phyloP scores from a whole-genome alignment of 169 alveolate species.

The Pseudocohnilembus persalinus region DNA sequence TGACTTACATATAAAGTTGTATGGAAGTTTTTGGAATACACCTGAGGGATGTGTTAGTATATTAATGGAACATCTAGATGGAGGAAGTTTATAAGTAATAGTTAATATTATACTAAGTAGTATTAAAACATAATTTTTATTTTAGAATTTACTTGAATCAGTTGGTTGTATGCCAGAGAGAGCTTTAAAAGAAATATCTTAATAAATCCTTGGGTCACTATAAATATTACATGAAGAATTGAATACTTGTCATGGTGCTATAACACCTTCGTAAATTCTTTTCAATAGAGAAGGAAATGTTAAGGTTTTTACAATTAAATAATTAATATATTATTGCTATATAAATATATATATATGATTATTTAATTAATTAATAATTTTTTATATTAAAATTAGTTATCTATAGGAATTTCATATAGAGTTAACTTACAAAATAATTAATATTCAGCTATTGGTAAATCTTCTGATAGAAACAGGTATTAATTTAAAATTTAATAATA shows the following conservation, averaged over 20 bases:
- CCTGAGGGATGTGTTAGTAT: constrained; percentile 63
- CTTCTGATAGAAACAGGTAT: constrained; percentile 37
- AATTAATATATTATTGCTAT: not conserved
- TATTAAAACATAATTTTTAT: too few species aligned
- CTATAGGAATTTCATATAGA: constrained; percentile 29
- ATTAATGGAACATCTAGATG: constrained; percentile 47
- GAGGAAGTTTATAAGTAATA: constrained; percentile 46
- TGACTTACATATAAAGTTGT: constrained; percentile 26
- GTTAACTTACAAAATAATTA: constrained; percentile 10
- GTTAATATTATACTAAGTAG: not conserved
- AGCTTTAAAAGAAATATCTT: constrained; percentile 29
- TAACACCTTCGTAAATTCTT: constrained; percentile 44
- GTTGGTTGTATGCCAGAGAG: constrained; percentile 54
- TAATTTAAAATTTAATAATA: not conserved
- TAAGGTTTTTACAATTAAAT: too few species aligned
- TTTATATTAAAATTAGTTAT: not conserved
- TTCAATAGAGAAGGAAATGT: constrained; percentile 48
- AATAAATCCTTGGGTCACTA: constrained; percentile 28
- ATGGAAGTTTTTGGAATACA: constrained; percentile 51
- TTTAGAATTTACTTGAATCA: constrained; percentile 30
- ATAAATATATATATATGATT: not conserved
- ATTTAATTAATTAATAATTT: not conserved
- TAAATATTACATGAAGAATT: constrained; percentile 26
- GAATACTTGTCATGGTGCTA: constrained; percentile 41
- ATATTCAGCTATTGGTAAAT: constrained; percentile 19